Conservation (phyloP, 768 basidiomycete genomes). For the Lactarius trivialis region DNA sequence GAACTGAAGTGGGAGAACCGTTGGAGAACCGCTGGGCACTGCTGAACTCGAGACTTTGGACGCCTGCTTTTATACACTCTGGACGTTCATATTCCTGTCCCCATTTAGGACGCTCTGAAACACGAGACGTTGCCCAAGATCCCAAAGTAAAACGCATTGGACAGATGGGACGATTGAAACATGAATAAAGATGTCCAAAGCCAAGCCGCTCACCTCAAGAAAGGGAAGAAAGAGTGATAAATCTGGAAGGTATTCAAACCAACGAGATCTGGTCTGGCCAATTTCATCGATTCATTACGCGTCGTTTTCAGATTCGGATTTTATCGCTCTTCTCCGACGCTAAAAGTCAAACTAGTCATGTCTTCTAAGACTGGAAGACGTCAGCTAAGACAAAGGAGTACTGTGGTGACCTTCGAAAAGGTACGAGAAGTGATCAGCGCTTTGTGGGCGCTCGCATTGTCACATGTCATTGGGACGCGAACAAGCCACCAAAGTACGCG, state of each 20-base stretch:
- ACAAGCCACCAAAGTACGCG: neutral
- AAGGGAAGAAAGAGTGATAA: neutral
- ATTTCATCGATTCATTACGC: neutral
- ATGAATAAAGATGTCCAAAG: neutral
- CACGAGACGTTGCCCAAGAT: neutral
- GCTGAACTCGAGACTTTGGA: neutral
- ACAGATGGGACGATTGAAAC: neutral
- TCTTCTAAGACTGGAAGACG: neutral
- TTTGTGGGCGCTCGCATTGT: neutral
- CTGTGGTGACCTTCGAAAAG: neutral
- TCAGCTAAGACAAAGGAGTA: neutral
- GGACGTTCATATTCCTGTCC: conserved; percentile 2
- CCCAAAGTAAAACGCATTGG: neutral
- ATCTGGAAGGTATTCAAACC: neutral
- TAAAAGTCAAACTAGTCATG: neutral
- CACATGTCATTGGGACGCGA: neutral
- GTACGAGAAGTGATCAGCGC: neutral
- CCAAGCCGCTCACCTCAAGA: neutral
- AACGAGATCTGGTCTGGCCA: neutral
- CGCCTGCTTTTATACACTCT: conserved; percentile 5
- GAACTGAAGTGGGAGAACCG: conserved; percentile 3
- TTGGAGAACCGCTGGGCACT: conserved; percentile 18
- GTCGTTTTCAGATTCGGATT: neutral
- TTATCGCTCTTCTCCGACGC: neutral
- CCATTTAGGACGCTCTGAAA: neutral